Evolutionary conservation across 202 grass and related monocot genomes (phyloP).

Genomic region (Carex arenaria): DNA sequence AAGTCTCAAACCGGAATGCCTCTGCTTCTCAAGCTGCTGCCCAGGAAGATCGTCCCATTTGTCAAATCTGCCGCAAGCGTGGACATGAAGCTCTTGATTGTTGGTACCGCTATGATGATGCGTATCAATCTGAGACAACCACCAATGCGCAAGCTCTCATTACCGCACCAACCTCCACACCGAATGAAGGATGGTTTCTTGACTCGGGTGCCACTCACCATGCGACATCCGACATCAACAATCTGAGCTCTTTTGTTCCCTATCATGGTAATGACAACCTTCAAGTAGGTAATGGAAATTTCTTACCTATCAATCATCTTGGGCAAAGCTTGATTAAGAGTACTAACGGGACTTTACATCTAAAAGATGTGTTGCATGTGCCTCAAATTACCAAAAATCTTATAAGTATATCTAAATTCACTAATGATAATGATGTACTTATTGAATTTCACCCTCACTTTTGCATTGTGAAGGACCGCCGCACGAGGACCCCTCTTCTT

Average conservation of each 20-base stretch:
- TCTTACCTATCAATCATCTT: background rate
- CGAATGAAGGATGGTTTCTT: background rate
- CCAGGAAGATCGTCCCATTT: background rate
- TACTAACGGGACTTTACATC: too few species aligned
- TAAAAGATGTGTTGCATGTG: constrained; percentile 3
- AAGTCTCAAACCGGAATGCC: accelerated
- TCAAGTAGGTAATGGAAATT: background rate
- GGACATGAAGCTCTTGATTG: background rate
- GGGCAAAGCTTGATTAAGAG: background rate
- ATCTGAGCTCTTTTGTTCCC: background rate
- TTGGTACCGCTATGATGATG: background rate
- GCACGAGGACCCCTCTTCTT: background rate
- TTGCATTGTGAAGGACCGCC: background rate
- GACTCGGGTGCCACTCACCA: background rate
- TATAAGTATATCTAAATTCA: background rate
- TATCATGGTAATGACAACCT: background rate
- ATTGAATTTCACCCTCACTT: background rate
- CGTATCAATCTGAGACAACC: background rate
- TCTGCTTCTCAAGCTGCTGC: too few species aligned
- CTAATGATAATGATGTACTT: background rate
- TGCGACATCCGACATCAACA: background rate
- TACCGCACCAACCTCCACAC: background rate
- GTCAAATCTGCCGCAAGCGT: background rate
- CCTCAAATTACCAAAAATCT: background rate
- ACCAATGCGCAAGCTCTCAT: background rate